Conservation (phyloP, 2,329 filamentous ascomycete genomes). For the Apiospora malaysiana region DNA sequence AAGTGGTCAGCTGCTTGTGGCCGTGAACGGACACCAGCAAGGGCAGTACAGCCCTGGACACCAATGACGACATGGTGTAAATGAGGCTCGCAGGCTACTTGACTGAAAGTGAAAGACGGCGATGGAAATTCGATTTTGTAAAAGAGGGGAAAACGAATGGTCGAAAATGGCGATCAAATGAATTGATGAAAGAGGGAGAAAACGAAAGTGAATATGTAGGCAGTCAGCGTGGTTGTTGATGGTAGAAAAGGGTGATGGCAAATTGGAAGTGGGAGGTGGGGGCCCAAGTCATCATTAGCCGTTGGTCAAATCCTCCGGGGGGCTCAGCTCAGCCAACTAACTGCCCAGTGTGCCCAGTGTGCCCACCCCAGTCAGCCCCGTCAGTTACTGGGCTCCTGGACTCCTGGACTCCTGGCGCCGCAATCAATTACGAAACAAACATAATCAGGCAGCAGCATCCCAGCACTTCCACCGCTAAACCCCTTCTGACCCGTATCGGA, state of each 20-base stretch:
- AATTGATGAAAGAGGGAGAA: background rate
- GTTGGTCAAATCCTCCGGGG: background rate
- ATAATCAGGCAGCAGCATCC: background rate
- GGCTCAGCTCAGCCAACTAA: too few relatives aligned
- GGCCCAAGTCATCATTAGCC: background rate
- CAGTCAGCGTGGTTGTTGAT: slow-evolving; percentile 1
- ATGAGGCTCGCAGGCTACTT: background rate
- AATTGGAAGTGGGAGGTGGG: slow-evolving; percentile 1
- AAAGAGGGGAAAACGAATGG: background rate
- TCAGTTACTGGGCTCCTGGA: too few relatives aligned
- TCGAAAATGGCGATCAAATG: background rate
- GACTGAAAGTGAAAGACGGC: background rate
- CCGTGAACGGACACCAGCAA: slow-evolving; percentile 10
- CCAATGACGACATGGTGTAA: background rate
- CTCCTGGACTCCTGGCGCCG: background rate
- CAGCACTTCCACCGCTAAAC: too few relatives aligned
- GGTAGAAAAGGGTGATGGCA: slow-evolving; percentile 5
- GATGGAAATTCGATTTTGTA: background rate
- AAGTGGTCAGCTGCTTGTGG: slow-evolving; percentile 20
- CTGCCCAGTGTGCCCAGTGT: background rate
- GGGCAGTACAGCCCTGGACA: background rate
- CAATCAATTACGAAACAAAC: slow-evolving; percentile 16
- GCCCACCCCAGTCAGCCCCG: background rate
- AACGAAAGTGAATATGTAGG: background rate
- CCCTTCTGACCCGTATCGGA: too few relatives aligned